Base-by-base conservation (phyloP, 2,329 filamentous ascomycete genomes). In the Nakataea oryzae region DNA sequence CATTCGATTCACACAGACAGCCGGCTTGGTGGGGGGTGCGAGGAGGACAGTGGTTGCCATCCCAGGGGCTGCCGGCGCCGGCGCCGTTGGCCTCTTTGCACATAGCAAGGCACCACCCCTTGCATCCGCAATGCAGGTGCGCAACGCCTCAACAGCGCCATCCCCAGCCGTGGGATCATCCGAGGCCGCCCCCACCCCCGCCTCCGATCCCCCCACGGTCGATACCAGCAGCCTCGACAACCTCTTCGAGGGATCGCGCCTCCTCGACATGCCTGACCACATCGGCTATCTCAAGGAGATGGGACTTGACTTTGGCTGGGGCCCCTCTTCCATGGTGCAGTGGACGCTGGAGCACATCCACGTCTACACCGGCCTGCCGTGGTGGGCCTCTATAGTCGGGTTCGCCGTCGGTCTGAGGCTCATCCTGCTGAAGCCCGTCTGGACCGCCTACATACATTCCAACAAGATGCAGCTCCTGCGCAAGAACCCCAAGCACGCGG, bases 261-360 rank as follows among this genome's bases (percentile, higher is more conserved):
- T 84, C 62, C 79, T 86, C 64, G 76, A 82, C 65, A 83, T 91
- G 65, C 85, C 89, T 47, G 89, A 93, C 70, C 80, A 85, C 60
- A 84, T 96, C 63, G 95, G 95, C 65, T 97, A 93, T 70, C 79
- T 99, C 63, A 85, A 90, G 67, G 81, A 85, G 8, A 79, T 97
- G 13, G 95, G 95, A 3, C 78, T 99, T 27, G 90, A 97, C 69
- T 97, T 88, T 70, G 92, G 93, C 71, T 93, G 79, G 78, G 93
- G 93, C 21, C 85, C 90, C 6, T 90, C 92, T 0, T 77, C 86
- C 4, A 67, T 85, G 21, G 86, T 95, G 73, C 82, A 97, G 75
- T 93, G 82, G 80, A 27, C 84, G 3, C 76, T 97, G 13, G 95
- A 99, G 78, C 86, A 93, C 71, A 72, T 96, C 54, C 91, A 99